Evolutionary conservation across 2,329 filamentous ascomycete genomes (phyloP), one percentile per base, ranked within the genome.

Genomic region (Ascochyta pisi): DNA sequence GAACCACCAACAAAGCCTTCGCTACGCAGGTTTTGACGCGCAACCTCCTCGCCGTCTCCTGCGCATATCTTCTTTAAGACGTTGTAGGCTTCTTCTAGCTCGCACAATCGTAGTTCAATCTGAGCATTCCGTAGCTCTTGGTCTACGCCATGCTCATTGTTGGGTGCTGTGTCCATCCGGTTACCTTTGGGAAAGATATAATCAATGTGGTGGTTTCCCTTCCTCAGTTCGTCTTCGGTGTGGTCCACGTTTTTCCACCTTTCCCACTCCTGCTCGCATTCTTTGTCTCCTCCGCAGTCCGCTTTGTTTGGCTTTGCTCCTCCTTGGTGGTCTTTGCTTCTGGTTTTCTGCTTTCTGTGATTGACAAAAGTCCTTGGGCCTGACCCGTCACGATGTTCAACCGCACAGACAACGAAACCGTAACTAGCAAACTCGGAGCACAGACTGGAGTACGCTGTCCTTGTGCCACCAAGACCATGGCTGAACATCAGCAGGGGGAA

Each of bases 381-480:
- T 51, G 83, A 86, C 0, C 87, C 86, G 67, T 89, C 86, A 26
- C 86, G 75, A 68, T 89, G 86, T 71, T 90, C 86, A 23, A 89
- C 66, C 0, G 86, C 85, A 31, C 86, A 82, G 0, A 89, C 85
- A 0, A 89, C 77, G 62, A 89, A 87, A 0, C 86, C 86, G 61
- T 87, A 86, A 65, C 84, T 87, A 0, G 86, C 86, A 61, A 89
- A 83, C 39, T 89, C 86, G 7, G 86, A 85, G 61, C 86, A 89
- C 2, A 89, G 77, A 15, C 82, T 81, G 16, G 83, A 86, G 65
- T 87, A 88, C 59, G 82, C 83, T 2, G 86, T 88, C 42, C 86
- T 76, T 2, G 84, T 87, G 0, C 86, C 86, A 5, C 86, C 86
- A 6, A 89, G 73, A 0, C 87, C 87, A 70, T 89, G 87, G 63